Base-by-base conservation (phyloP, 257 asterid genomes). In the Solanum chmielewskii region DNA sequence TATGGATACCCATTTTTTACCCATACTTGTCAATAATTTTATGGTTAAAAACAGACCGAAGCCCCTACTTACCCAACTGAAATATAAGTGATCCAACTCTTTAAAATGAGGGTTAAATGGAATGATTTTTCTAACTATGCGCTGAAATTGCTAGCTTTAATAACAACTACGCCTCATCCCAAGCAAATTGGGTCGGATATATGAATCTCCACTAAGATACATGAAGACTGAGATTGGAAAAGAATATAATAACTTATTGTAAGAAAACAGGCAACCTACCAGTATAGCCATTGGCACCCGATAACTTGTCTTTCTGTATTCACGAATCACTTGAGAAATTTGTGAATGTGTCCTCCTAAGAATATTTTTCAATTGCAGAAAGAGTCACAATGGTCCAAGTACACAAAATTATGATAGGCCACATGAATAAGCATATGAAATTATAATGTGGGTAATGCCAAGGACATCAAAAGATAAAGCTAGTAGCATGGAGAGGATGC, bases 331-430 rank as follows among this genome's bases (percentile, higher is more conserved):
- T 92, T 97, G 99, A 84, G 92, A 88, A 88, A 97, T 92, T 92
- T 97, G 99, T 6, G 96, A 18, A 89, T 97, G 99, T 4, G 99
- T 97, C 91, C 99, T 93, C 98, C 99, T 97, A 73, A 87, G 66
- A 15, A 78, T 45, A 78, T 25, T 25, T 44, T 45, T 33, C 84
- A 78, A 45, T 16, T 45, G 84, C 84, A 78, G 25, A 78, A 82
- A 85, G 85, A 87, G 23, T 37, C 84, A 89, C 42, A 29, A 52
- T 80, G 69, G 29, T 16, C 29, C 69, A 49, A 78, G 42, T 27
- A 47, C 6, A 80, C 84, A 27, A 47, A 80, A 80, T 80, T 80
- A 78, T 27, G 84, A 78, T 45, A 78, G 84, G 64, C 16, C 84
- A 80, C 21, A 10, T n/a, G n/a, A 6, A 18, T 47, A n/a, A 49